These are phyloP conservation scores for Clarireedia hainanense DNA, from an alignment of 2,329 filamentous ascomycete genomes.

Conservation along the genomic window DNA sequence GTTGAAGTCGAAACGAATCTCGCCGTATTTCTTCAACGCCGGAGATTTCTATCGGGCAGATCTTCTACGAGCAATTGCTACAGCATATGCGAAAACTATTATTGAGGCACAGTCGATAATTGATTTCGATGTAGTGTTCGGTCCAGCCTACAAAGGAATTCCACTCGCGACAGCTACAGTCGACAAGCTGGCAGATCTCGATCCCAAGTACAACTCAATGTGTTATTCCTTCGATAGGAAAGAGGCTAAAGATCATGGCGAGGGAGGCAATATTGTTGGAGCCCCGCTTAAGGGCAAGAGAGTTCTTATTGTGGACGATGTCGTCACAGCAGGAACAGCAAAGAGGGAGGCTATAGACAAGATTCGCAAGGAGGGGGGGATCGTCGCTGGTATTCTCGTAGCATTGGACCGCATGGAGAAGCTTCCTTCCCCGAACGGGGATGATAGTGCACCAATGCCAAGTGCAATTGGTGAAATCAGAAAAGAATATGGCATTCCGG, in stretches of 20 bases:
- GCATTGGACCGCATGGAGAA: slow-evolving; percentile 84
- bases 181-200: slow-evolving; percentile 65
- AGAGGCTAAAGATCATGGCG: slow-evolving; percentile 92
- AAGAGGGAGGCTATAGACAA: slow-evolving; percentile 88
- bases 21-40: slow-evolving; percentile 97
- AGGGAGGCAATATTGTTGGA: slow-evolving; percentile 89
- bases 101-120: slow-evolving; percentile 36
- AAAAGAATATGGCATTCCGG: slow-evolving; percentile 75
- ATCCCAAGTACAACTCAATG: slow-evolving; percentile 58
- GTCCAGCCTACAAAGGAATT: slow-evolving; percentile 94
- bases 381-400: slow-evolving; percentile 79
- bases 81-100: slow-evolving; percentile 69
- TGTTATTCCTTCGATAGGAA: slow-evolving; percentile 94
- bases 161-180: slow-evolving; percentile 74
- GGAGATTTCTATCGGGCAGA: slow-evolving; percentile 79
- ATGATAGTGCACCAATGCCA: slow-evolving; percentile 50
- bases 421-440: slow-evolving; percentile 51
- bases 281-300: slow-evolving; percentile 76
- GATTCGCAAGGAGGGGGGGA: slow-evolving; percentile 77
- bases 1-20: slow-evolving; percentile 84
- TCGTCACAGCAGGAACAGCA: slow-evolving; percentile 91
- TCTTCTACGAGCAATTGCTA: slow-evolving; percentile 68
- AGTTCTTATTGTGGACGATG: slow-evolving; percentile 89
- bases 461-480: slow-evolving; percentile 83
- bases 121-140: slow-evolving; percentile 81